Evolutionary conservation across 208 protist species (phyloP).

Genomic region (Lotmaria passim): DNA sequence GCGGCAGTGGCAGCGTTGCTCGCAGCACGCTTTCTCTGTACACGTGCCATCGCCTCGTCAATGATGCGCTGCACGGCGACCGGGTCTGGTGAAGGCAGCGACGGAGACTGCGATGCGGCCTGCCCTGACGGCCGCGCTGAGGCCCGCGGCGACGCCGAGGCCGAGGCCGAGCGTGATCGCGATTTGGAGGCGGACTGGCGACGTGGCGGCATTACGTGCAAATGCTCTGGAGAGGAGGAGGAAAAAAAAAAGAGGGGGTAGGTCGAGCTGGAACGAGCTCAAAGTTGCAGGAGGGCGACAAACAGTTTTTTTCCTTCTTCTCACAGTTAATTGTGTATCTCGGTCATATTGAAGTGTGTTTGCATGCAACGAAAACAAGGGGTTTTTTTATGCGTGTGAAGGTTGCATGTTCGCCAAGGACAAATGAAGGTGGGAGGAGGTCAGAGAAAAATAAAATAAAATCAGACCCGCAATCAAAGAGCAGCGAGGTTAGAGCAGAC

Average conservation of each 20-base stretch:
- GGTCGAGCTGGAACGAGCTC: background rate
- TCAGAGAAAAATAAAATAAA: no score
- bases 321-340: no score
- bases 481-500: background rate
- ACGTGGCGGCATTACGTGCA: constrained; percentile 30
- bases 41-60: constrained; percentile 69
- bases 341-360: no score
- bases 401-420: background rate
- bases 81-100: constrained; percentile 52
- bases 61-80: constrained; percentile 73
- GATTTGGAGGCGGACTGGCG: constrained; percentile 34
- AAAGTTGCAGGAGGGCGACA: no score
- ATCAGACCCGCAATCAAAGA: no score
- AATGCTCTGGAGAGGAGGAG: background rate
- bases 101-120: constrained; percentile 16
- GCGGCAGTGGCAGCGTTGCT: background rate
- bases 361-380: no score
- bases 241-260: constrained; percentile 7
- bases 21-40: constrained; percentile 31
- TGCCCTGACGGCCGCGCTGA: constrained; percentile 25
- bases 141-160: constrained; percentile 1
- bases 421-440: background rate
- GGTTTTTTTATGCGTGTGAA: no score
- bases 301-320: no score
- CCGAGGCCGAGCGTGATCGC: constrained; percentile 33